Evolutionary conservation across 768 basidiomycete genomes (phyloP).

Genomic region (Hygrophoropsis aurantiaca): DNA sequence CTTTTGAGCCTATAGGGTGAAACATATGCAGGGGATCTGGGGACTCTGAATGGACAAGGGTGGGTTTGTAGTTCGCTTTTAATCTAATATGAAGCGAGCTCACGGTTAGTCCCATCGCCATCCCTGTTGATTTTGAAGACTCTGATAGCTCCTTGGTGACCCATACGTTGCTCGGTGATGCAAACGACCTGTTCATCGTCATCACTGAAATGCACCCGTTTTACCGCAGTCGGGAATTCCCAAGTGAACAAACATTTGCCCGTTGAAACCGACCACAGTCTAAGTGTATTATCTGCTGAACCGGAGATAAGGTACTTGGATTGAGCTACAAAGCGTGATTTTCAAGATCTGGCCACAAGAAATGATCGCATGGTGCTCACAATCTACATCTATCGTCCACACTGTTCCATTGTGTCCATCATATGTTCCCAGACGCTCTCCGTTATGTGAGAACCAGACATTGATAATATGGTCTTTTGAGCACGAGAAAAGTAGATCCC

Average conservation of each 20-base stretch:
- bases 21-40: constrained; percentile 76
- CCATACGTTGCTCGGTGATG: constrained; percentile 98
- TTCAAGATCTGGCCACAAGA: not conserved
- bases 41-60: too few species aligned
- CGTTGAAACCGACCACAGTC: constrained; percentile 84
- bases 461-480: constrained; percentile 96
- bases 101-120: constrained; percentile 79
- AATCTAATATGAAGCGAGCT: too few species aligned
- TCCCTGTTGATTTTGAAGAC: constrained; percentile 87
- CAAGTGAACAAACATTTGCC: constrained; percentile 90
- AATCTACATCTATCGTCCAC: constrained; percentile 96
- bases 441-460: constrained; percentile 97
- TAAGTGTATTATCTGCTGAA: constrained; percentile 90
- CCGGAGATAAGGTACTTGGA: constrained; percentile 88
- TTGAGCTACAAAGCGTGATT: constrained; percentile 52
- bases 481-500: constrained; percentile 92
- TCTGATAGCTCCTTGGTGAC: constrained; percentile 84
- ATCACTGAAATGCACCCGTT: constrained; percentile 90
- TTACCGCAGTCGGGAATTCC: constrained; percentile 99
- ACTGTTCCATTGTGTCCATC: constrained; percentile 94
- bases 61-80: too few species aligned
- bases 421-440: constrained; percentile 95
- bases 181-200: constrained; percentile 83
- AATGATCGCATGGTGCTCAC: constrained; percentile 49
- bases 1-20: constrained; percentile 89